Base-by-base conservation (phyloP, 495 filamentous ascomycete species). In the Podospora pseudoanserina region DNA sequence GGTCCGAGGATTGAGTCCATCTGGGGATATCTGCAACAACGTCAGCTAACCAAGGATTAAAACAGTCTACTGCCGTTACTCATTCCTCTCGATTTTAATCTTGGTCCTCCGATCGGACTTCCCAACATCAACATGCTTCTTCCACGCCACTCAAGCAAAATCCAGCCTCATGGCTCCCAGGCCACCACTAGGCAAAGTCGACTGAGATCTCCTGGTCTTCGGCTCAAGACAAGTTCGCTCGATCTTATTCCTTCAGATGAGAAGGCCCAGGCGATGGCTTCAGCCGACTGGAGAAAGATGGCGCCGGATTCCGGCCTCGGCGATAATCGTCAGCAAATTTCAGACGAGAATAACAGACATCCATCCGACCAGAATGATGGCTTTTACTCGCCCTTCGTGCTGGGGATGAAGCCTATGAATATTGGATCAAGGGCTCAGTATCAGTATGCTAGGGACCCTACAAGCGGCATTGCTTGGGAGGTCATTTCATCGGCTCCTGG, bases 251-350 rank as follows among this genome's bases (percentile, higher is more conserved):
- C 26, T 9, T 71, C 66, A 23, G 63, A 68, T 18, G 54, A 30
- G 54, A 74, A 64, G 32, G 72, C 70, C n/a, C 69, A 70, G 54
- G 71, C 70, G 18, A 68, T 75, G 7, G 67, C 70, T 16, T 73
- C 76, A 4, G 28, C 65, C 16, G 74, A 78, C 68, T 78, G 76
- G 76, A 71, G 76, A 15, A 78, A 66, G 63, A 67, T 63, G 27
- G 67, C 71, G 3, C 68, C 19, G 58, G 39, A 49, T 49, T 49
- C 9, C 1, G 39, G 39, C 15, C 39, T 64, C 13, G 60, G 53
- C 13, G 15, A 20, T 0, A 27, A 30, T 13, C 18, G 19, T 23
- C 58, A 55, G 59, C 63, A 32, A 3, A 32, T 28, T 9, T 13
- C 58, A 19, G 4, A n/a, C 20, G 60, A 34, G 32, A 65, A 32